Conservation (phyloP, 805 yeast genomes). For the Tetrapisispora taiwanensis region DNA sequence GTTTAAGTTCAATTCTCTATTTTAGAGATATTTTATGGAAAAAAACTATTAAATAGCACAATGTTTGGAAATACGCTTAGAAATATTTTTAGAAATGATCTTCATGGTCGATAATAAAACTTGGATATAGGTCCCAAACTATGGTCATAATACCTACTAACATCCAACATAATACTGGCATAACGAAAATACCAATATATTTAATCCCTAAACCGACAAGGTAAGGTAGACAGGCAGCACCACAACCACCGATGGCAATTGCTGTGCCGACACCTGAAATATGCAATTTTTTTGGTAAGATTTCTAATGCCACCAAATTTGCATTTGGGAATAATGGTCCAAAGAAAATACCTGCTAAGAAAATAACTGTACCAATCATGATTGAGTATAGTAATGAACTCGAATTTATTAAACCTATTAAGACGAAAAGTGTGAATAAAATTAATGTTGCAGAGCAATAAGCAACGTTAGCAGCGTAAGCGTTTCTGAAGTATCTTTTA, state of each 20-base stretch:
- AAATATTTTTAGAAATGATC: conserved; percentile 17
- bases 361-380: conserved; percentile 19
- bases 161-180: conserved; percentile 22
- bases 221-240: conserved; percentile 69
- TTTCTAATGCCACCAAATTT: conserved; percentile 50
- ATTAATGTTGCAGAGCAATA: conserved; percentile 29
- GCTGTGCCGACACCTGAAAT: conserved; percentile 63
- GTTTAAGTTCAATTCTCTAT: no score
- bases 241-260: conserved; percentile 74
- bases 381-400: conserved; percentile 13
- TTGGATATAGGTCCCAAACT: conserved; percentile 24
- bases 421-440: conserved; percentile 26
- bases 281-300: conserved; percentile 50
- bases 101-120: conserved; percentile 14
- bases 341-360: conserved; percentile 46
- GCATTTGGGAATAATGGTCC: conserved; percentile 73
- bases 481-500: conserved; percentile 36
- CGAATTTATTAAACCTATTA: conserved; percentile 14
- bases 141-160: conserved; percentile 15
- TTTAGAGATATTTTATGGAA: no score
- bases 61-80: no score
- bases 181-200: conserved; percentile 17
- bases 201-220: conserved; percentile 39
- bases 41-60: no score
- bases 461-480: conserved; percentile 30